phyloP scores from a whole-genome alignment of 2,329 filamentous ascomycete species.

The Neofusicoccum kwambonambiense region DNA sequence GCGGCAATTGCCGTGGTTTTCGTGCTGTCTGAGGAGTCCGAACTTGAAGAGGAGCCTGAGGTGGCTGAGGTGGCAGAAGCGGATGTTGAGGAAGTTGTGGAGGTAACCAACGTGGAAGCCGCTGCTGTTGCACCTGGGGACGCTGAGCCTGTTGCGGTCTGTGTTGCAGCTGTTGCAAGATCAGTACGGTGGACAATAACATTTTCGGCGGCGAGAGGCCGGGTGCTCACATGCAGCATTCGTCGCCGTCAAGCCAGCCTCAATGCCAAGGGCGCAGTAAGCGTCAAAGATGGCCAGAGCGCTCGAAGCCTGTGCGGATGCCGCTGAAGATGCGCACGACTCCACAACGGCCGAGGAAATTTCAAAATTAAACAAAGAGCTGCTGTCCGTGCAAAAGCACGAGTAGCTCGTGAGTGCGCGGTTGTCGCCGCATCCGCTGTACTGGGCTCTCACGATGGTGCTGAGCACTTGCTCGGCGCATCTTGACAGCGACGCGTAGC shows the following conservation, averaged over 20 bases:
- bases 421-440: constrained; percentile 3
- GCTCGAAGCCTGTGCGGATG: not conserved
- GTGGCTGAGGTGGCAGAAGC: not conserved
- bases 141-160: not conserved
- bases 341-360: not conserved
- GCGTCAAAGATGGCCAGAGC: not conserved
- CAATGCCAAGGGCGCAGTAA: constrained; percentile 3
- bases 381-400: not conserved
- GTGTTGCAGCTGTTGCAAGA: not conserved
- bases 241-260: not conserved
- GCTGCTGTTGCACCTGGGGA: not conserved
- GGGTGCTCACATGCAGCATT: not conserved
- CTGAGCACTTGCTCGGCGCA: not conserved
- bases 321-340: not conserved
- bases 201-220: not conserved
- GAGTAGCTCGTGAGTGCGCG: not conserved
- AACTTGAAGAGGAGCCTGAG: not conserved
- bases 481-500: not conserved
- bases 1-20: not conserved
- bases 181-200: too few species aligned
- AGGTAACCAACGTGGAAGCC: not conserved
- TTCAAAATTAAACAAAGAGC: not conserved
- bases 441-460: not conserved
- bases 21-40: not conserved
- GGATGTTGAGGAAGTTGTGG: not conserved